Evolutionary conservation across 2,329 filamentous ascomycete species (phyloP).

Genomic region (Talaromyces verruculosus): DNA sequence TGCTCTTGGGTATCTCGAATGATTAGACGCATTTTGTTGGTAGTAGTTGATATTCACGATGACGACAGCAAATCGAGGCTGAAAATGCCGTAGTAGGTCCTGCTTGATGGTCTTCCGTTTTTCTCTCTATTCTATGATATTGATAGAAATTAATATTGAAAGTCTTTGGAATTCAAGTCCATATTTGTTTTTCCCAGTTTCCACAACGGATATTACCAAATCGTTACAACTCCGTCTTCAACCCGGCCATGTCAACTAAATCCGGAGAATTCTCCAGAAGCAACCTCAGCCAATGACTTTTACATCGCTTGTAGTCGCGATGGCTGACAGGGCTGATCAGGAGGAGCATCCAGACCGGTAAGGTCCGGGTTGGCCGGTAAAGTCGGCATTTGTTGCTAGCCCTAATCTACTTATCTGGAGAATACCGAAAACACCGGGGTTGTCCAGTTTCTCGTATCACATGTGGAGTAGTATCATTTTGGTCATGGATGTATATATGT

Average conservation of each 20-base stretch:
- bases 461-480: neutral
- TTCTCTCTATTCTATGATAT: neutral
- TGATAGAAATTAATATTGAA: neutral
- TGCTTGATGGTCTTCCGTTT: neutral
- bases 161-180: neutral
- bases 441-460: neutral
- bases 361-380: neutral
- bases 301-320: neutral
- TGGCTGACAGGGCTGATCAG: slow-evolving; percentile 1
- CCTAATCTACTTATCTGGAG: neutral
- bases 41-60: neutral
- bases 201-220: neutral
- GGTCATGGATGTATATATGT: neutral
- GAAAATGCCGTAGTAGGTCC: neutral
- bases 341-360: neutral
- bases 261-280: neutral
- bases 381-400: neutral
- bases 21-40: slow-evolving; percentile 23
- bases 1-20: slow-evolving; percentile 11
- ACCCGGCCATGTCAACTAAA: neutral
- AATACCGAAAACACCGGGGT: neutral
- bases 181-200: neutral
- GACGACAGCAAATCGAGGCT: neutral
- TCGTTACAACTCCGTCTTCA: neutral
- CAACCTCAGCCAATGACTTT: neutral